These are phyloP conservation scores for Trifolium dubium DNA, from an alignment of 306 rosid species.

Conservation along the genomic window DNA sequence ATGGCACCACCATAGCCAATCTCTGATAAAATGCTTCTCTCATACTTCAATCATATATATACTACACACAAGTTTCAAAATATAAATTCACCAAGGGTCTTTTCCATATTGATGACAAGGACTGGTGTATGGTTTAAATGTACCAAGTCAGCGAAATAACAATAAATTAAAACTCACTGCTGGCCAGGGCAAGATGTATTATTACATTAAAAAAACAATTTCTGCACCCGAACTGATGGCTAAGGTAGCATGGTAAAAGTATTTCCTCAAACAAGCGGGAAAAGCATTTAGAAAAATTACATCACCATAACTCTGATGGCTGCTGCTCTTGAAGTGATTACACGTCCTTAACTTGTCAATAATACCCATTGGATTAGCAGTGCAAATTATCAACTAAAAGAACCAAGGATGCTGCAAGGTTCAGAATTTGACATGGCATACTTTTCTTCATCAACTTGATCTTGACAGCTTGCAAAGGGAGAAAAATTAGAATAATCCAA, in stretches of 20 bases:
- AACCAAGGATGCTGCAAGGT: neutral
- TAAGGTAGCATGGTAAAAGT: neutral
- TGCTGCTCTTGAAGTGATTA: constrained; percentile 13
- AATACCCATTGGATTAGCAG: neutral
- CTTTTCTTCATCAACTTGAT: constrained; percentile 17
- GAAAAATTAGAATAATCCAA: constrained; percentile 17
- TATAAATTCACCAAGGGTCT: constrained; percentile 7
- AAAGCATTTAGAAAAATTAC: neutral
- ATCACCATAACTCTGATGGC: neutral
- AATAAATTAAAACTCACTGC: neutral
- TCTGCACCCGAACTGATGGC: constrained; percentile 8
- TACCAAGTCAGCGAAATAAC: neutral
- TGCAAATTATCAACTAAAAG: constrained; percentile 5
- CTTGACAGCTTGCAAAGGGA: neutral
- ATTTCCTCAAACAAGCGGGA: neutral
- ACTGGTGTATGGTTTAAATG: neutral
- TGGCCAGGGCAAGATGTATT: neutral
- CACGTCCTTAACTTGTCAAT: constrained; percentile 8
- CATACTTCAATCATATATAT: neutral
- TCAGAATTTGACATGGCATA: constrained; percentile 23
- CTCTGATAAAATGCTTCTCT: neutral
- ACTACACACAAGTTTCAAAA: constrained; percentile 2
- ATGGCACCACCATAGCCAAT: too few species aligned
- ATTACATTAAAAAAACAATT: constrained; percentile 14
- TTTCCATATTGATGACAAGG: neutral